Percentiles rank a stretch among this genome's conserved stretches.
These are phyloP conservation scores for Hanseniaspora thailandica DNA, from an alignment of 805 yeast genomes.

Conservation along the genomic window DNA sequence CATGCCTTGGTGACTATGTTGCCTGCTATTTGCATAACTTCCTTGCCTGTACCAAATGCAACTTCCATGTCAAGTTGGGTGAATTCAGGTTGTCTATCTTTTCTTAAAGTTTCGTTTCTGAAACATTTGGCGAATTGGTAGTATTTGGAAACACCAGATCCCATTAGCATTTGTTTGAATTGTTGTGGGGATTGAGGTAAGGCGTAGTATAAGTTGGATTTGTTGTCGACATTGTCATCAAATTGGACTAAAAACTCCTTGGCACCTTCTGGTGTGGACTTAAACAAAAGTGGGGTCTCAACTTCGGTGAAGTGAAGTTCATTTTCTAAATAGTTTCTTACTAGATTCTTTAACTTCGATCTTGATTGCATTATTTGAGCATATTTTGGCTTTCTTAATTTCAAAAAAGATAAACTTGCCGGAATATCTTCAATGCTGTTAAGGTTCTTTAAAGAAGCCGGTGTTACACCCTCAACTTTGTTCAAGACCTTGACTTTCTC, in stretches of 20 bases:
- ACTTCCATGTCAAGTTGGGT: constrained; percentile 95
- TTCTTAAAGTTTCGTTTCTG: constrained; percentile 88
- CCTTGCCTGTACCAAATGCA: constrained; percentile 61
- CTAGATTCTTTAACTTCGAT: constrained; percentile 40
- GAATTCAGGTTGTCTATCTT: constrained; percentile 95
- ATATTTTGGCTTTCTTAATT: constrained; percentile 49
- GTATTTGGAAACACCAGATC: constrained; percentile 77
- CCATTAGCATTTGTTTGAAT: constrained; percentile 87
- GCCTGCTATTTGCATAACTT: constrained; percentile 58
- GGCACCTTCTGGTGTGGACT: constrained; percentile 97
- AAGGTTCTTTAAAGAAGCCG: background rate
- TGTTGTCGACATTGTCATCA: constrained; percentile 32
- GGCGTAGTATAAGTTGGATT: constrained; percentile 62
- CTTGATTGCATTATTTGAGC: constrained; percentile 48
- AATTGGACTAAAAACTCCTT: constrained; percentile 82
- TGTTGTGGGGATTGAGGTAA: constrained; percentile 97
- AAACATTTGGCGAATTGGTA: constrained; percentile 90
- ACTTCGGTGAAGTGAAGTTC: constrained; percentile 54
- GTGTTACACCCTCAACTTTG: constrained; percentile 13
- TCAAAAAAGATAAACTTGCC: constrained; percentile 68
- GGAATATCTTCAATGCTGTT: constrained; percentile 39
- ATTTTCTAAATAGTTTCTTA: constrained; percentile 35
- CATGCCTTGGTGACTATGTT: constrained; percentile 45
- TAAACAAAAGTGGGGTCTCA: constrained; percentile 86
- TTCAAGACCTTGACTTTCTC: constrained; percentile 46